Percentiles rank a stretch among this genome's conserved stretches.
Conservation (phyloP, 1,284 basidiomycete species). For the Rhodotorula sp. region DNA sequence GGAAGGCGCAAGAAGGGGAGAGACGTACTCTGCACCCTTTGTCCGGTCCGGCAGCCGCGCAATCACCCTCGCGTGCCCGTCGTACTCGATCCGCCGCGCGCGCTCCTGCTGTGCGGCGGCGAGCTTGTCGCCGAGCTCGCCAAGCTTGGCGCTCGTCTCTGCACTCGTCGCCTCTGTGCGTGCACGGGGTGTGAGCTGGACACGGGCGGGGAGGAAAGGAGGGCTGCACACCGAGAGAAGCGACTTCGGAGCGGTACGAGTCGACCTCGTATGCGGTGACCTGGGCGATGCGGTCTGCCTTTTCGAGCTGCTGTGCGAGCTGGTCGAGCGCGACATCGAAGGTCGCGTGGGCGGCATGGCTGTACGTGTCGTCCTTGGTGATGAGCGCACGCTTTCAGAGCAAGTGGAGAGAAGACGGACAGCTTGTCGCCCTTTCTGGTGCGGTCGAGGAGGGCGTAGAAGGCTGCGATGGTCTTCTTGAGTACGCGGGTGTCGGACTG, state of each 20-base stretch:
- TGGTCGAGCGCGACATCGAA: conserved; percentile 39
- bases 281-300: conserved; percentile 10
- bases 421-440: conserved; percentile 24
- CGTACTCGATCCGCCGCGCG: conserved; percentile 44
- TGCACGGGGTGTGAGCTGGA: too few species aligned
- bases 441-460: conserved; percentile 34
- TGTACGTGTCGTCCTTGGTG: background rate
- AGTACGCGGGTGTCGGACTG: conserved; percentile 28
- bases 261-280: conserved; percentile 35
- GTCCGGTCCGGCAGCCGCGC: conserved; percentile 29
- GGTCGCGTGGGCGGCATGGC: conserved; percentile 35
- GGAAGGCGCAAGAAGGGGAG: background rate
- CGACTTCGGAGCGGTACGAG: conserved; percentile 28
- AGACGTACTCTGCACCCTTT: conserved; percentile 37
- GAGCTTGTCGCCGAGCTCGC: conserved; percentile 18
- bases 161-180: conserved; percentile 6
- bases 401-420: conserved; percentile 17
- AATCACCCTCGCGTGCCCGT: conserved; percentile 36
- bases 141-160: conserved; percentile 23
- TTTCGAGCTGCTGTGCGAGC: conserved; percentile 23
- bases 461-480: conserved; percentile 41
- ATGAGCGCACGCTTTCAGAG: background rate
- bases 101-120: conserved; percentile 36
- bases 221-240: conserved; percentile 12
- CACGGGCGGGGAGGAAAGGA: background rate